Evolutionary conservation across 2,329 filamentous ascomycete genomes (phyloP).

Genomic region (Pseudogymnoascus sp.): DNA sequence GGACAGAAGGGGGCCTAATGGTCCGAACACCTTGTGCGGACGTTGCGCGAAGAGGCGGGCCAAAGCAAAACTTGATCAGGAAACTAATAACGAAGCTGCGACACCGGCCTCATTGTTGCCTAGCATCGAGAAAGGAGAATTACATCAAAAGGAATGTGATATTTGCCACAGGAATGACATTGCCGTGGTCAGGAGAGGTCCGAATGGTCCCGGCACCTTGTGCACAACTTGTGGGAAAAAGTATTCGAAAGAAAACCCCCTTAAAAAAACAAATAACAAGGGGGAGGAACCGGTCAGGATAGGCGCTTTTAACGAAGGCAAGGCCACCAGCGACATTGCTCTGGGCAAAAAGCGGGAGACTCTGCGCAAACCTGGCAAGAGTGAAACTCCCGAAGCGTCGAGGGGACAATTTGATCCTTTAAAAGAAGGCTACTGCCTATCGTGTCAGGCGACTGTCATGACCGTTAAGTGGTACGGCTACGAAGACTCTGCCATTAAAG

Average conservation of each 20-base stretch:
- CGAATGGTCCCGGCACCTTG: background rate
- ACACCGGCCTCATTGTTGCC: background rate
- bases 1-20: no score
- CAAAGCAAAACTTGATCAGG: no score
- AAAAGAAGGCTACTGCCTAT: background rate
- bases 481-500: background rate
- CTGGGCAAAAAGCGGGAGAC: background rate
- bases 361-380: background rate
- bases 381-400: background rate
- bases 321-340: background rate
- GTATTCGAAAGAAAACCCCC: background rate
- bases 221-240: background rate
- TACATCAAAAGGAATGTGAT: background rate
- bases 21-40: no score
- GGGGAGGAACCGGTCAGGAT: background rate
- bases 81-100: background rate
- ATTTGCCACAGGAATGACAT: no score
- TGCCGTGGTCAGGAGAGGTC: background rate
- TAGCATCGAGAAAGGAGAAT: background rate
- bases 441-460: background rate
- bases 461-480: background rate
- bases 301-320: background rate
- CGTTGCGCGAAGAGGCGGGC: no score
- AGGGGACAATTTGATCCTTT: no score
- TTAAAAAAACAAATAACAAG: background rate